phyloP scores from a whole-genome alignment of 345 rosid species.

The Raphanus sativus region DNA sequence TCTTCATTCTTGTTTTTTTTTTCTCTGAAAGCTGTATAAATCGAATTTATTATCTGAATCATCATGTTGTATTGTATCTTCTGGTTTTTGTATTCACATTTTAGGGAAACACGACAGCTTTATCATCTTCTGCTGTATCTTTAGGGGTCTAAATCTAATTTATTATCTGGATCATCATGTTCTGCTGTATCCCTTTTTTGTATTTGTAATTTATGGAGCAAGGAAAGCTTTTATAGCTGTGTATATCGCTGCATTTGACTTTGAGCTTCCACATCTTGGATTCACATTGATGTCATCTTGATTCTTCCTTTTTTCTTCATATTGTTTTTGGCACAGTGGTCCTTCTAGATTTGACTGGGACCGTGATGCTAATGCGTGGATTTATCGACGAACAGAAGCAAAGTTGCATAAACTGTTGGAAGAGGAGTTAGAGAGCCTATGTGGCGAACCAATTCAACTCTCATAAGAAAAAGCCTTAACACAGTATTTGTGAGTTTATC shows the following conservation, averaged over 20 bases:
- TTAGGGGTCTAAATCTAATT: not conserved
- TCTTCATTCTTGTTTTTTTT: not conserved
- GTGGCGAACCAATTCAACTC: conserved; percentile 70
- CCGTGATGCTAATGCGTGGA: conserved; percentile 58
- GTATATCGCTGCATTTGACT: not conserved
- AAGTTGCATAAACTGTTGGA: conserved; percentile 60
- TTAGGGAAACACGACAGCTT: not conserved
- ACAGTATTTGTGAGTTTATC: conserved; percentile 8
- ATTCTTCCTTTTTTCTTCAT: not conserved
- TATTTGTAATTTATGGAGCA: not conserved
- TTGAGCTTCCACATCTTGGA: conserved; percentile 16
- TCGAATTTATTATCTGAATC: not conserved
- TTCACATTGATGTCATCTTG: conserved; percentile 10
- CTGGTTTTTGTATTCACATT: not conserved
- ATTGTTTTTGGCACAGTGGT: conserved; percentile 52
- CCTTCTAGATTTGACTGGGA: conserved; percentile 95
- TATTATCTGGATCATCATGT: not conserved
- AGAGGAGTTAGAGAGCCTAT: conserved; percentile 64
- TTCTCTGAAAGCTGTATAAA: no score
- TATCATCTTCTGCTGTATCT: not conserved
- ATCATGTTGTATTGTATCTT: not conserved
- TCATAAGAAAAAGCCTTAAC: conserved; percentile 31
- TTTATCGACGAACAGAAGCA: conserved; percentile 73
- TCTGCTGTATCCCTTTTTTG: not conserved
- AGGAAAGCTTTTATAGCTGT: not conserved